phyloP scores from a whole-genome alignment of 352 stramenopile species.

The Phytopythium ostracodes region DNA sequence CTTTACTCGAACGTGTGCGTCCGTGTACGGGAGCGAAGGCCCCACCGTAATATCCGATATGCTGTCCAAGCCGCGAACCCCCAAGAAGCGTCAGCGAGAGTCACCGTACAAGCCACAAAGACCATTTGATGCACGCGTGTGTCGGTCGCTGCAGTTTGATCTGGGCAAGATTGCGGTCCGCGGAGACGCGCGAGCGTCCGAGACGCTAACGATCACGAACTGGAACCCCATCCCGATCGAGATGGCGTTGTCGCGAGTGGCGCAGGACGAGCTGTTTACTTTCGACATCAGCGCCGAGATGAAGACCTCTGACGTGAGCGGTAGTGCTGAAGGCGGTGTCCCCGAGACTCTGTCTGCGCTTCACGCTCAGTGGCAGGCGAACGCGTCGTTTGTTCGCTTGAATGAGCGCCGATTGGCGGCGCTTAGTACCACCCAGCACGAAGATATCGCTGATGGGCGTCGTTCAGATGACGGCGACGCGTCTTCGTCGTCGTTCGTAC shows the following conservation, averaged over 20 bases:
- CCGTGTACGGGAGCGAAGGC: neutral
- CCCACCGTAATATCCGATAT: neutral
- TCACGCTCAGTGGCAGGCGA: conserved; percentile 8
- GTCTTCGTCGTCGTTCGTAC: conserved; percentile 9
- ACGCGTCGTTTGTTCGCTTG: conserved; percentile 5
- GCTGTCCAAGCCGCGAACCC: neutral
- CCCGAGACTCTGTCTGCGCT: neutral
- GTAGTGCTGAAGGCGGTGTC: neutral
- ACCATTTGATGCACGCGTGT: conserved; percentile 11
- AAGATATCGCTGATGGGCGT: conserved; percentile 1
- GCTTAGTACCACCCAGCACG: neutral
- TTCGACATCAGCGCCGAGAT: conserved; percentile 21
- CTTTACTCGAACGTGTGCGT: neutral
- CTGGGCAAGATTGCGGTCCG: conserved; percentile 35
- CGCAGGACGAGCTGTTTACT: conserved; percentile 14
- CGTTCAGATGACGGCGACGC: neutral
- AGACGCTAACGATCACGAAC: conserved; percentile 45
- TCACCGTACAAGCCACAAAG: neutral
- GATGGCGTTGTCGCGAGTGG: conserved; percentile 18
- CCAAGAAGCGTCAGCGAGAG: too few species aligned
- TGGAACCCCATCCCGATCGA: conserved; percentile 34
- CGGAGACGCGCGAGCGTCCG: conserved; percentile 10
- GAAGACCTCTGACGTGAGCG: neutral
- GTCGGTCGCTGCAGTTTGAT: conserved; percentile 36
- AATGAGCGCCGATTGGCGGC: neutral